These are phyloP conservation scores for Ogataea philodendri DNA, from an alignment of 805 yeast genomes.

Conservation along the genomic window DNA sequence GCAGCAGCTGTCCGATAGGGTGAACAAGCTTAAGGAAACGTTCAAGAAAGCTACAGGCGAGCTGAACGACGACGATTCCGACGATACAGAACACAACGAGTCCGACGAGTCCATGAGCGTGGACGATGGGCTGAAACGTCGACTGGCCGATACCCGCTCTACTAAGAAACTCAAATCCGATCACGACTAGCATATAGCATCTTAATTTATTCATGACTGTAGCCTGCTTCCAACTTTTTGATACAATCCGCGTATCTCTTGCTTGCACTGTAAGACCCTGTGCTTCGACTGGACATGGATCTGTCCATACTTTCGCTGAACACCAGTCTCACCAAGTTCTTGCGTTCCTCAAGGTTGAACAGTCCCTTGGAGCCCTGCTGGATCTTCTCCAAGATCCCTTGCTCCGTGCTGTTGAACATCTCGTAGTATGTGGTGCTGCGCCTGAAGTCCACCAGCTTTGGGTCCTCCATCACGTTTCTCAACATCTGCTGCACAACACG, in stretches of 20 bases:
- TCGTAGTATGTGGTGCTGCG: constrained; percentile 56
- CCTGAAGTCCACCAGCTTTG: constrained; percentile 53
- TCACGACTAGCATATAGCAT: constrained; percentile 10
- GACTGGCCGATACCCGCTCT: constrained; percentile 12
- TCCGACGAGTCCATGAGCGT: constrained; percentile 18
- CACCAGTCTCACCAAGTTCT: constrained; percentile 52
- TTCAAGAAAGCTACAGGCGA: constrained; percentile 6
- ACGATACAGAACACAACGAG: constrained; percentile 9
- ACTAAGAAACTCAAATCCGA: constrained; percentile 13
- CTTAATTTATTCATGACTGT: constrained; percentile 3
- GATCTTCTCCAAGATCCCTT: constrained; percentile 42
- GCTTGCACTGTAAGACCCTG: constrained; percentile 26
- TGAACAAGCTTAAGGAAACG: constrained; percentile 13
- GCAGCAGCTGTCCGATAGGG: constrained; percentile 10
- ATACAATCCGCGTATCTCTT: constrained; percentile 27
- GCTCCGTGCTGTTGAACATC: constrained; percentile 49
- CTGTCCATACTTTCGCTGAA: constrained; percentile 39
- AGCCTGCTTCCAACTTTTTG: constrained; percentile 19
- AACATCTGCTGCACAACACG: constrained; percentile 68
- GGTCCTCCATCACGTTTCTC: constrained; percentile 51
- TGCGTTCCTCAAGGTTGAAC: constrained; percentile 44
- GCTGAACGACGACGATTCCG: constrained; percentile 10
- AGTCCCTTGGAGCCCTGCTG: constrained; percentile 21
- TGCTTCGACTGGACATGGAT: constrained; percentile 20
- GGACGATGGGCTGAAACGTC: constrained; percentile 18